phyloP scores from a whole-genome alignment of 2,329 filamentous ascomycete genomes.

The Epichloe glyceriae region DNA sequence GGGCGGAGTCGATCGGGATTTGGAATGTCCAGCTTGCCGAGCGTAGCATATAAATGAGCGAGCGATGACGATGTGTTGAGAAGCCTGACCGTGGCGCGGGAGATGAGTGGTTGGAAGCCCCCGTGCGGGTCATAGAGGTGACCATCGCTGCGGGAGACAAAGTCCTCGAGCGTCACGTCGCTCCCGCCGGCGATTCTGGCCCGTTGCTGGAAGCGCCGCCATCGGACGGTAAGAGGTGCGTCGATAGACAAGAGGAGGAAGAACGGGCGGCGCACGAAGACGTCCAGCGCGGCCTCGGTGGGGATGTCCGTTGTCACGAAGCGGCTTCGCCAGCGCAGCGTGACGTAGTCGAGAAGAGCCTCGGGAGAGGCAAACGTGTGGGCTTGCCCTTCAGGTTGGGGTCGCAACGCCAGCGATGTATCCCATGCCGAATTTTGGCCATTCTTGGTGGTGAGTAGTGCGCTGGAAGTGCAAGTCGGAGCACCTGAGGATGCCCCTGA shows the following conservation, averaged over 20 bases:
- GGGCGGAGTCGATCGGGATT: slow-evolving; percentile 72
- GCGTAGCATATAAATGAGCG: slow-evolving; percentile 55
- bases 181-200: slow-evolving; percentile 10
- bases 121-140: slow-evolving; percentile 57
- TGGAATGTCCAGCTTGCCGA: slow-evolving; percentile 63
- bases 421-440: slow-evolving; percentile 14
- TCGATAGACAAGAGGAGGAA: slow-evolving; percentile 89
- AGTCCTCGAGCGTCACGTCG: slow-evolving; percentile 36
- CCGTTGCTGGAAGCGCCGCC: slow-evolving; percentile 54
- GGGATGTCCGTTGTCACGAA: slow-evolving; percentile 82
- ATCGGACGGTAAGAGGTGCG: slow-evolving; percentile 73
- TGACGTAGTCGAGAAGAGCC: slow-evolving; percentile 71
- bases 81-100: slow-evolving; percentile 69
- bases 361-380: slow-evolving; percentile 48
- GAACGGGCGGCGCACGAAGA: slow-evolving; percentile 69
- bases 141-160: slow-evolving; percentile 49
- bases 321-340: slow-evolving; percentile 64
- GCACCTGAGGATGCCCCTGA: slow-evolving; percentile 12
- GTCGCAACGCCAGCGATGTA: slow-evolving; percentile 14
- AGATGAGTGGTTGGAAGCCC: slow-evolving; percentile 64
- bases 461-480: slow-evolving; percentile 14
- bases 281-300: slow-evolving; percentile 59
- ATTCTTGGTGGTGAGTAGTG: slow-evolving; percentile 15
- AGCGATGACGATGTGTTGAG: slow-evolving; percentile 72
- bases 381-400: slow-evolving; percentile 5